Percentiles rank a stretch among this genome's conserved stretches.
Conservation (phyloP, 1,139 yeast species). For the Geotrichum aggregatum region DNA sequence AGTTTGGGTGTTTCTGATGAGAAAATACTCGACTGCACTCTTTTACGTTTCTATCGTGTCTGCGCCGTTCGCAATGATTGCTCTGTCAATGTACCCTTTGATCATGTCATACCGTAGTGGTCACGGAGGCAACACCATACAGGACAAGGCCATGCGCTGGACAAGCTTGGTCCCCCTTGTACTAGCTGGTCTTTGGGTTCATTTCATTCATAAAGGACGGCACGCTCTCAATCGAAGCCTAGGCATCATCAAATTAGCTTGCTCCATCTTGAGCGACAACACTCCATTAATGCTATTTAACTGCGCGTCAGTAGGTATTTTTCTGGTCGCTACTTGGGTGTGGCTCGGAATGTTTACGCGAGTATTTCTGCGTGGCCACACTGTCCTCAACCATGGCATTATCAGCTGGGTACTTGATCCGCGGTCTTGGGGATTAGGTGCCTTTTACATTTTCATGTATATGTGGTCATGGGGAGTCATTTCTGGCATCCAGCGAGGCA, state of each 20-base stretch:
- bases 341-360: conserved; percentile 41
- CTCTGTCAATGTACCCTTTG: conserved; percentile 34
- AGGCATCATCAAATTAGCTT: conserved; percentile 39
- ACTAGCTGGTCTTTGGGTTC: conserved; percentile 37
- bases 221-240: conserved; percentile 38
- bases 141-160: conserved; percentile 41
- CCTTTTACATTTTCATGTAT: conserved; percentile 40
- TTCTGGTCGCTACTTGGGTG: conserved; percentile 35
- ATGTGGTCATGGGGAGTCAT: conserved; percentile 45
- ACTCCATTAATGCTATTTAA: conserved; percentile 35
- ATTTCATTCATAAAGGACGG: conserved; percentile 36
- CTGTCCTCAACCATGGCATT: conserved; percentile 29
- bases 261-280: conserved; percentile 37
- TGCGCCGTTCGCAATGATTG: conserved; percentile 37
- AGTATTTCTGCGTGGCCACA: conserved; percentile 39
- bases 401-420: conserved; percentile 35
- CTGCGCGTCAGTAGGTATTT: conserved; percentile 32
- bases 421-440: conserved; percentile 38
- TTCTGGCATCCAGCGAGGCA: conserved; percentile 39
- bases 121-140: conserved; percentile 37
- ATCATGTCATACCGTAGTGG: conserved; percentile 38
- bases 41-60: conserved; percentile 37
- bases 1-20: conserved; percentile 38
- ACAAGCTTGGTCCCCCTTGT: conserved; percentile 36
- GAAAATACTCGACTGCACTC: conserved; percentile 35